Evolutionary conservation across 148 eudicot species (phyloP).

Genomic region (Suaeda aralocaspica): DNA sequence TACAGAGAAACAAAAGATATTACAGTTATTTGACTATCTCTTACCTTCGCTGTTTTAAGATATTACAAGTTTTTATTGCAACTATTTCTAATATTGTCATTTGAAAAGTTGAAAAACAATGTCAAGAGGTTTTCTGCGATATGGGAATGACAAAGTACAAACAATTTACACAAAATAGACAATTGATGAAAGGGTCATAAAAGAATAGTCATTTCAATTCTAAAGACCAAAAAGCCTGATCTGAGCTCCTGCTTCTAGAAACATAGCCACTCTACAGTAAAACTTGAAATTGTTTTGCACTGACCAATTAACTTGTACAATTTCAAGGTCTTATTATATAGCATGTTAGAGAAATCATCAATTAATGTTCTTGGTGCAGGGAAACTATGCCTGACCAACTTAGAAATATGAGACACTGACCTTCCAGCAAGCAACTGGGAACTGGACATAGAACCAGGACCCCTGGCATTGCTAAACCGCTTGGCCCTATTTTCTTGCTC

Average conservation of each 20-base stretch:
- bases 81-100: too few species aligned
- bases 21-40: too few species aligned
- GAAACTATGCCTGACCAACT: constrained; percentile 2
- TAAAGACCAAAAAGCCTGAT: neutral
- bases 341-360: neutral
- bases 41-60: too few species aligned
- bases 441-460: constrained; percentile 60
- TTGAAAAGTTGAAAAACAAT: too few species aligned
- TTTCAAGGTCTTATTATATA: neutral
- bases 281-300: neutral
- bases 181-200: too few species aligned
- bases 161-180: too few species aligned
- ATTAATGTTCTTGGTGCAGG: neutral
- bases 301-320: neutral
- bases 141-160: too few species aligned
- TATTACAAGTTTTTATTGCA: too few species aligned
- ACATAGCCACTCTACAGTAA: neutral
- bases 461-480: constrained; percentile 64
- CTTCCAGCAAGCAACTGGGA: constrained; percentile 83
- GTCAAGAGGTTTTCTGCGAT: too few species aligned
- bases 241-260: too few species aligned
- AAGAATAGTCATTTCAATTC: neutral
- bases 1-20: too few species aligned
- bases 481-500: constrained; percentile 86
- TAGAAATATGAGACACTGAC: constrained; percentile 35